These are phyloP conservation scores for Debaryomyces psychrophilus DNA, from an alignment of 1,139 yeast species.

Conservation along the genomic window DNA sequence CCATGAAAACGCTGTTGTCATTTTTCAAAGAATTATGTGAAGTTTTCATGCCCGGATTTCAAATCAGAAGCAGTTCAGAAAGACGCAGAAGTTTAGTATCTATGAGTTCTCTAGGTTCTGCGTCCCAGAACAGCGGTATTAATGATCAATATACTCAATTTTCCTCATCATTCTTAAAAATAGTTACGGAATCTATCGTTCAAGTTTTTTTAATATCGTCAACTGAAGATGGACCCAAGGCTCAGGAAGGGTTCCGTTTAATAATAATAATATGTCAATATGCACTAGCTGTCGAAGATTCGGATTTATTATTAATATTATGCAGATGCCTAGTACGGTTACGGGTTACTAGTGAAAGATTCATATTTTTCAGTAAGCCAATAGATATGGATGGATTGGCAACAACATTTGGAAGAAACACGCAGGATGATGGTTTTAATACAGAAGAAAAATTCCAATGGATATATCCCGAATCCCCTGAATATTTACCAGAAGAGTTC, in stretches of 20 bases:
- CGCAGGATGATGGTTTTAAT: constrained; percentile 26
- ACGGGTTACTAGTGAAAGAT: constrained; percentile 51
- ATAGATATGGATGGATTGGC: constrained; percentile 70
- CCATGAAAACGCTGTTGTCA: constrained; percentile 25
- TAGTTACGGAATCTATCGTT: constrained; percentile 37
- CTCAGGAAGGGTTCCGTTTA: constrained; percentile 32
- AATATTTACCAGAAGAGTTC: constrained; percentile 48
- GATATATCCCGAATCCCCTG: constrained; percentile 62
- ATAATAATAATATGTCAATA: constrained; percentile 30
- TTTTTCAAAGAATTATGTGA: constrained; percentile 26
- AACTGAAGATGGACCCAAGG: constrained; percentile 29
- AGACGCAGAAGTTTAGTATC: constrained; percentile 28
- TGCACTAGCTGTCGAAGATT: constrained; percentile 31
- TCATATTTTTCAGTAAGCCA: constrained; percentile 56
- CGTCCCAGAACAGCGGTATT: constrained; percentile 10
- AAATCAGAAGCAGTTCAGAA: constrained; percentile 13
- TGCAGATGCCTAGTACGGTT: constrained; percentile 59
- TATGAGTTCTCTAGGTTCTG: constrained; percentile 22
- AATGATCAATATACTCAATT: constrained; percentile 2
- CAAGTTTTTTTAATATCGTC: constrained; percentile 34
- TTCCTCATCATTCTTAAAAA: constrained; percentile 19
- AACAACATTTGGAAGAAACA: constrained; percentile 57
- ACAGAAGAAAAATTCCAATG: constrained; percentile 36
- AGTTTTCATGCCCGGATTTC: constrained; percentile 20
- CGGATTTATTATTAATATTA: constrained; percentile 47